These are phyloP conservation scores for Fusarium liriodendri DNA, from an alignment of 2,329 filamentous ascomycete genomes.

Conservation along the genomic window DNA sequence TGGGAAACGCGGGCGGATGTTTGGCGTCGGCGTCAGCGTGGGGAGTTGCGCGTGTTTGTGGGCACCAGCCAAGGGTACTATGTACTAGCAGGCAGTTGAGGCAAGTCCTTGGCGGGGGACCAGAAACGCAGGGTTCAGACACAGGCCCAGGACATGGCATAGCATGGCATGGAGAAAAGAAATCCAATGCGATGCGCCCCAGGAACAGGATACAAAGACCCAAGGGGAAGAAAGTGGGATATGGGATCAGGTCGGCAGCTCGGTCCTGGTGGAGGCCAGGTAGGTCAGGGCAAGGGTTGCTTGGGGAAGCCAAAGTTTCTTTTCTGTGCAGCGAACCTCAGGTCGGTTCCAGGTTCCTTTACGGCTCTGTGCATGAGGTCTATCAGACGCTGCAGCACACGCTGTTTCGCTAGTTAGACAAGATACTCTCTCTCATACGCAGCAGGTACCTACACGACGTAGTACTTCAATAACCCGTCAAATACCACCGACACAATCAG, in stretches of 20 bases:
- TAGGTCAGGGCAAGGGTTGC: slow-evolving; percentile 10
- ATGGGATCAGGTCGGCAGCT: slow-evolving; percentile 2
- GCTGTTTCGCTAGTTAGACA: background rate
- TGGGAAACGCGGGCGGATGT: slow-evolving; percentile 38
- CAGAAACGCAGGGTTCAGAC: slow-evolving; percentile 32
- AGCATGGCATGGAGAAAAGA: slow-evolving; percentile 17
- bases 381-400: background rate
- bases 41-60: slow-evolving; percentile 36
- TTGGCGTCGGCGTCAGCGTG: slow-evolving; percentile 36
- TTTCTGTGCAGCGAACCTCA: slow-evolving; percentile 7
- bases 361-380: background rate
- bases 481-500: background rate
- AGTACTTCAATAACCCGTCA: background rate
- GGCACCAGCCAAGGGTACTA: slow-evolving; percentile 30
- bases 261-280: background rate
- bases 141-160: slow-evolving; percentile 37
- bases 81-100: slow-evolving; percentile 19
- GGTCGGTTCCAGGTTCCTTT: background rate
- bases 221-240: slow-evolving; percentile 14
- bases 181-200: slow-evolving; percentile 7
- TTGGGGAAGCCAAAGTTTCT: slow-evolving; percentile 17
- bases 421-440: background rate
- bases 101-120: slow-evolving; percentile 23
- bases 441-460: background rate
- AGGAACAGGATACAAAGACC: slow-evolving; percentile 16